Percentiles rank a stretch among this genome's conserved stretches.
phyloP scores from a whole-genome alignment of 192 early-diverging fungal species.

The Gaertneriomyces semiglobifer region DNA sequence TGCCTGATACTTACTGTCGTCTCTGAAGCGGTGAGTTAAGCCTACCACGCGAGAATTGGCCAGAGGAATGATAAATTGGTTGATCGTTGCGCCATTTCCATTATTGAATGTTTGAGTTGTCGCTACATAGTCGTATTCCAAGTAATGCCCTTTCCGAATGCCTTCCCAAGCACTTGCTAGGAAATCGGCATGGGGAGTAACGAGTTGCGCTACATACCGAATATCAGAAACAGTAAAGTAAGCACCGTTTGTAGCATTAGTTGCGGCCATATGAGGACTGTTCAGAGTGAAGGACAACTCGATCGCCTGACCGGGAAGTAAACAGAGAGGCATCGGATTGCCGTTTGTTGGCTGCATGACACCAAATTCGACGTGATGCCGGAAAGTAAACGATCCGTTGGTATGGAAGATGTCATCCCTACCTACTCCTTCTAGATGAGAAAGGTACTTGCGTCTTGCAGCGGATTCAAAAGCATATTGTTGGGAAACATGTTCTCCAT shows the following conservation, averaged over 20 bases:
- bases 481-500: background rate
- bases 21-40: no score
- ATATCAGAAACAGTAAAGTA: background rate
- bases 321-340: background rate
- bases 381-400: background rate
- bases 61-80: no score
- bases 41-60: no score
- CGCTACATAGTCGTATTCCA: no score
- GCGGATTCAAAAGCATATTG: background rate
- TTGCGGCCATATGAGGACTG: background rate
- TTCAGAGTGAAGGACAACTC: conserved; percentile 2
- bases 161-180: background rate
- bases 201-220: background rate
- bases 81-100: no score
- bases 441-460: background rate
- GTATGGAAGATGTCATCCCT: background rate
- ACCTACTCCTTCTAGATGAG: no score
- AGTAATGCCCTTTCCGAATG: background rate
- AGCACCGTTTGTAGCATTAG: background rate
- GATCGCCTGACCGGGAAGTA: background rate
- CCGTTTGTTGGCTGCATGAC: background rate
- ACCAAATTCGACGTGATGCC: background rate
- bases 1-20: no score
- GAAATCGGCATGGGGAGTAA: background rate
- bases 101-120: no score